A percentile compares a stretch with the other conserved stretches of the same genome.
phyloP scores from a whole-genome alignment of 2,329 filamentous ascomycete species.

The Neonectria ditissima region DNA sequence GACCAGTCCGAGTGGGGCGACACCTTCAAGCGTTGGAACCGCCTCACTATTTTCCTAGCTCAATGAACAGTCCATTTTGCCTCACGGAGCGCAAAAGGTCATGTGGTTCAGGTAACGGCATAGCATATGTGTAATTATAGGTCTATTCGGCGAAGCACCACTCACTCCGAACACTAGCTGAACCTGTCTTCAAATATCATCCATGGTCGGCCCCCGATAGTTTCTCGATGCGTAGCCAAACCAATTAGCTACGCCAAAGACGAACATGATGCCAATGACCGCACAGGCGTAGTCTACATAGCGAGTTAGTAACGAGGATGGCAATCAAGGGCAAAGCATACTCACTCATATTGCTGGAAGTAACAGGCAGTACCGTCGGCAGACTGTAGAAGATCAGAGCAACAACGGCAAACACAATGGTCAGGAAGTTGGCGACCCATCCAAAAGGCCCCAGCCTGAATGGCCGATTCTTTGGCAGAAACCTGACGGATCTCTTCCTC shows the following conservation, averaged over 20 bases:
- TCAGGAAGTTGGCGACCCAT: constrained; percentile 22
- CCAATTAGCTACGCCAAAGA: constrained; percentile 18
- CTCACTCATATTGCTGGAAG: constrained; percentile 26
- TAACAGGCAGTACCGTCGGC: constrained; percentile 24
- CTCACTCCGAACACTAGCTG: not conserved
- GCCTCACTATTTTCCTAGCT: not conserved
- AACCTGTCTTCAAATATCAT: constrained; percentile 14
- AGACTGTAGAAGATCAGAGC: constrained; percentile 22
- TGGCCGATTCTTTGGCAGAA: constrained; percentile 15
- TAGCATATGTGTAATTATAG: not conserved
- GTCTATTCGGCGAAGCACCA: constrained; percentile 2
- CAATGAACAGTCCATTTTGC: constrained; percentile 1
- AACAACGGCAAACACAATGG: constrained; percentile 19
- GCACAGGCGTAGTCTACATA: constrained; percentile 19
- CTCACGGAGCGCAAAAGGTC: not conserved
- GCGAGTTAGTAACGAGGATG: constrained; percentile 1
- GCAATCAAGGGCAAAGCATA: not conserved
- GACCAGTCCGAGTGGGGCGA: not conserved
- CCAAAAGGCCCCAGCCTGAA: constrained; percentile 23
- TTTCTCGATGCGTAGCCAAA: constrained; percentile 22
- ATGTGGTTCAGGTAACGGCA: not conserved
- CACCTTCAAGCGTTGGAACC: not conserved
- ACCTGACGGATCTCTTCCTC: constrained; percentile 16
- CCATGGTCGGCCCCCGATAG: constrained; percentile 16
- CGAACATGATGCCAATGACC: constrained; percentile 19